phyloP scores from a whole-genome alignment of 345 rosid species.

The Brassica juncea region DNA sequence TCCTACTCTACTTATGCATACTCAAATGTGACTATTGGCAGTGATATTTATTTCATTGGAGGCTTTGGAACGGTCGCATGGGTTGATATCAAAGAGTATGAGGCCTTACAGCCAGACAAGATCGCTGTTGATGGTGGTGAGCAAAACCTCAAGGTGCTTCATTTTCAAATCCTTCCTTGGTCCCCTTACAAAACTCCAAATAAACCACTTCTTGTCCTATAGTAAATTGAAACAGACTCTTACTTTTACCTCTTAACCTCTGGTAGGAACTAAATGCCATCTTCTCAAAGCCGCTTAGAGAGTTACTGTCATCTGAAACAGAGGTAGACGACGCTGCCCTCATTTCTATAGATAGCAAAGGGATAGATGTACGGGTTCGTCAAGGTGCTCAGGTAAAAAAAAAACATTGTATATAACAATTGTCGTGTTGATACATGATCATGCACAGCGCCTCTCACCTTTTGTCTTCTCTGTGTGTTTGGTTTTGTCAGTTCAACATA shows the following conservation, averaged over 20 bases:
- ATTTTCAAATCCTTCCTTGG: background rate
- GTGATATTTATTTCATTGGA: constrained; percentile 97
- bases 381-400: constrained; percentile 89
- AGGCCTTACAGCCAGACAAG: constrained; percentile 78
- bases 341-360: constrained; percentile 96
- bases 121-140: constrained; percentile 95
- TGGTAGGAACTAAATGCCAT: constrained; percentile 76
- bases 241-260: background rate
- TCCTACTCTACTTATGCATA: background rate
- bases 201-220: background rate
- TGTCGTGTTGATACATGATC: constrained; percentile 2
- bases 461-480: background rate
- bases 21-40: constrained; percentile 27
- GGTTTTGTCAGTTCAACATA: constrained; percentile 63
- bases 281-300: constrained; percentile 80
- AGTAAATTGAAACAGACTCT: background rate
- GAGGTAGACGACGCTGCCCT: constrained; percentile 96
- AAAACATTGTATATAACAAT: background rate
- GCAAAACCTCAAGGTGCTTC: constrained; percentile 73
- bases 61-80: constrained; percentile 99
- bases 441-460: constrained; percentile 9
- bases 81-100: constrained; percentile 91
- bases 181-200: background rate
- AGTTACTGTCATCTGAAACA: constrained; percentile 57
- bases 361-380: constrained; percentile 83